Evolutionary conservation across 2,329 filamentous ascomycete genomes (phyloP), one percentile per base, ranked within the genome.

Genomic region (Coniochaeta ligniaria): DNA sequence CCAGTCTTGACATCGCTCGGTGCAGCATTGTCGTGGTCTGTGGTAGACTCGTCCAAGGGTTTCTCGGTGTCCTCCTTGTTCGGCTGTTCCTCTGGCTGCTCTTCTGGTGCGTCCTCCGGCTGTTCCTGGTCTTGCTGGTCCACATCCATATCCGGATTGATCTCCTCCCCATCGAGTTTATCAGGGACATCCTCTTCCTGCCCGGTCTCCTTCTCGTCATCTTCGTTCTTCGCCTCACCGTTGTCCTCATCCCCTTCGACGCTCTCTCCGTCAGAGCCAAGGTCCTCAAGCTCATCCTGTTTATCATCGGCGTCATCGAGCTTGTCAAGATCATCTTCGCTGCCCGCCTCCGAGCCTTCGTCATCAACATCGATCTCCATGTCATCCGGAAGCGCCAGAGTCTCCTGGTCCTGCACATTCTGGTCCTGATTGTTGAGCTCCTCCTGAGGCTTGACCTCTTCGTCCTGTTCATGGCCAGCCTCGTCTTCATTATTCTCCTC

Each of bases 301-400:
- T 69, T 59, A 0, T 65, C 66, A 12, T 65, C 65, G 6, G 70
- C 67, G 20, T 67, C 63, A 26, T 65, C 63, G 0, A 58, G 50
- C 28, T 67, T 65, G 60, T 86, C 83, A 57, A 89, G 71, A 20
- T 82, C 80, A 63, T 87, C 83, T 41, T 80, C 80, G 16, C 80
- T 82, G 14, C 77, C 75, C 8, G 78, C 79, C n/a, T 79, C 80
- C 6, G 73, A 76, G 33, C 75, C 77, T 5, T 83, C 83, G 35
- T 84, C 83, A 31, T 90, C 78, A 9, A 84, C 88, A 64, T 94
- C 89, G 60, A 97, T 82, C 61, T 96, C 87, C 80, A 97, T 89
- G 65, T 96, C 91, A 47, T 96, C 92, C 0, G 92, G 92, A 24
- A 96, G 79, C 54, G 93, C 92, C 62, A 96, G 79, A 2, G 88